Percentiles rank a stretch among this genome's conserved stretches.
These are phyloP conservation scores for Ogataea thermomethanolica DNA, from an alignment of 805 yeast species.

Conservation along the genomic window DNA sequence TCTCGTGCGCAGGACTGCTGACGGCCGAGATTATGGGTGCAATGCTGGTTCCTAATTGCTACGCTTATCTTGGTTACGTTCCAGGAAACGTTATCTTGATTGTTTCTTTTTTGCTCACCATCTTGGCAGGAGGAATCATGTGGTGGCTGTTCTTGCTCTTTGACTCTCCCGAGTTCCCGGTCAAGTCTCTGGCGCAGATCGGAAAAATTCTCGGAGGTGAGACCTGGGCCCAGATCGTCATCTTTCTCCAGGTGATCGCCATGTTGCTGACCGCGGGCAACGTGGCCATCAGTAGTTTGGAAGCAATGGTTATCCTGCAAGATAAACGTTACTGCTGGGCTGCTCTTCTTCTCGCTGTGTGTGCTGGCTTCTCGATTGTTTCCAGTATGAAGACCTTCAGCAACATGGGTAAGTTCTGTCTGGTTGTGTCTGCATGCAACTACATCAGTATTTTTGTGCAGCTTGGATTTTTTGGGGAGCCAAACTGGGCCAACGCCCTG, in stretches of 20 bases:
- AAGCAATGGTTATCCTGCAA: slow-evolving; percentile 38
- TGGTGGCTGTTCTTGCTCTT: slow-evolving; percentile 36
- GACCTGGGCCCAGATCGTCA: slow-evolving; percentile 31
- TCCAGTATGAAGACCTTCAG: slow-evolving; percentile 41
- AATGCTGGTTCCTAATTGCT: slow-evolving; percentile 15
- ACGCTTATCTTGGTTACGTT: slow-evolving; percentile 17
- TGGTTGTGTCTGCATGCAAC: slow-evolving; percentile 18
- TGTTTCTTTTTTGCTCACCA: slow-evolving; percentile 30
- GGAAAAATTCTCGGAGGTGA: slow-evolving; percentile 38
- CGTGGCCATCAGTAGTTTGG: slow-evolving; percentile 37
- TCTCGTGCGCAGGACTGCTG: slow-evolving; percentile 20
- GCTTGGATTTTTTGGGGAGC: slow-evolving; percentile 18
- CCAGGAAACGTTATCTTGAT: slow-evolving; percentile 16
- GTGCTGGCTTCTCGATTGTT: slow-evolving; percentile 37
- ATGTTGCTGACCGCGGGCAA: slow-evolving; percentile 42
- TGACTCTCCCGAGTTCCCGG: slow-evolving; percentile 42
- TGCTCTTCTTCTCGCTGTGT: slow-evolving; percentile 39
- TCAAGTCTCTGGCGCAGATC: slow-evolving; percentile 40
- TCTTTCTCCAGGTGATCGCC: slow-evolving; percentile 38
- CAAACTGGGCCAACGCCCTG: slow-evolving; percentile 24
- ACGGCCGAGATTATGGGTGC: slow-evolving; percentile 28
- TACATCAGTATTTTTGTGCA: slow-evolving; percentile 20
- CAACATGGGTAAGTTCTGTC: slow-evolving; percentile 31
- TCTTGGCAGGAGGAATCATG: slow-evolving; percentile 39
- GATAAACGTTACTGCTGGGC: slow-evolving; percentile 37